phyloP scores from a whole-genome alignment of 2,329 filamentous ascomycete species.

The Ascochyta lentis region DNA sequence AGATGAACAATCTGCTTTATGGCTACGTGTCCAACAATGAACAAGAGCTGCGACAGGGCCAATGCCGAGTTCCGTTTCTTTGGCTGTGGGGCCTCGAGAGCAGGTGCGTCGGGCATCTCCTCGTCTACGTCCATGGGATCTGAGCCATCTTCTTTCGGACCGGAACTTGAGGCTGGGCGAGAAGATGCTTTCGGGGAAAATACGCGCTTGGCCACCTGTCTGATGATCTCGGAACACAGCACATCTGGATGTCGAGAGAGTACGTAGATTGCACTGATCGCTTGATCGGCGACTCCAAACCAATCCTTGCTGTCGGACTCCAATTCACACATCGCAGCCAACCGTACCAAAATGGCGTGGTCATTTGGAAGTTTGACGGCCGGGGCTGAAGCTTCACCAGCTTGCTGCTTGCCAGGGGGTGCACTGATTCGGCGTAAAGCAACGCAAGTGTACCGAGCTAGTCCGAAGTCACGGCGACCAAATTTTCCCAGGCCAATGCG shows the following conservation, averaged over 20 bases:
- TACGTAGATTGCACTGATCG: constrained; percentile 92
- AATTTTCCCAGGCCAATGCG: constrained; percentile 83
- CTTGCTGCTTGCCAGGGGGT: constrained; percentile 68
- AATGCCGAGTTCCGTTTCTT: constrained; percentile 72
- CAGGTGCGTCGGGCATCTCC: constrained; percentile 30
- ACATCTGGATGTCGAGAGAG: constrained; percentile 93
- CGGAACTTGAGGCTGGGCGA: constrained; percentile 41
- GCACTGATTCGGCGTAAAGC: constrained; percentile 91
- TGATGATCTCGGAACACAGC: constrained; percentile 88
- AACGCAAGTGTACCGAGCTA: constrained; percentile 95
- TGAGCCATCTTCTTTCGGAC: constrained; percentile 39
- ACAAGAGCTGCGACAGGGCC: constrained; percentile 86
- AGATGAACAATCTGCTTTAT: constrained; percentile 99
- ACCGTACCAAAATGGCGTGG: constrained; percentile 80
- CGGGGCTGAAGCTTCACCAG: constrained; percentile 59
- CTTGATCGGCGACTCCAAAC: constrained; percentile 92
- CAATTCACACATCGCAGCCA: constrained; percentile 86
- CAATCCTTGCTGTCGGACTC: constrained; percentile 92
- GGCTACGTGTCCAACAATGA: constrained; percentile 93
- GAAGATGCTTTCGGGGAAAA: constrained; percentile 65
- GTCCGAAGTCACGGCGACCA: constrained; percentile 80
- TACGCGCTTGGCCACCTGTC: constrained; percentile 83
- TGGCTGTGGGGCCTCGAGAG: constrained; percentile 32
- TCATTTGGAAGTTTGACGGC: constrained; percentile 86
- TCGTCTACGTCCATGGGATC: constrained; percentile 21